Evolutionary conservation across 228 moss, liverwort and hornwort genomes (phyloP), one percentile per base, ranked within the genome.

Genomic region (Sphagnum magellanicum): DNA sequence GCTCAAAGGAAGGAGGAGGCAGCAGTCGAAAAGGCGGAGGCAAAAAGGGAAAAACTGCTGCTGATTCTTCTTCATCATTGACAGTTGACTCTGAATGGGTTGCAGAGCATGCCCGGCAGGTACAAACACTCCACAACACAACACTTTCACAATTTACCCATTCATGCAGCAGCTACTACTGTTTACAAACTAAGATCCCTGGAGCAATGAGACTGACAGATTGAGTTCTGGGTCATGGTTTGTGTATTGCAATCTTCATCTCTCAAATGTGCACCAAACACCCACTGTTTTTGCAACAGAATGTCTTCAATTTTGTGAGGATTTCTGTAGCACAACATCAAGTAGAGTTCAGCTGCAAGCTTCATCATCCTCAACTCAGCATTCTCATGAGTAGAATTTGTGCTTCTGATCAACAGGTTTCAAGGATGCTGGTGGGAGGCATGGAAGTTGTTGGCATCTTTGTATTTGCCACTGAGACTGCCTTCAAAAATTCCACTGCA

Each of bases 341-440:
- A 10, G 14, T 10, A 52, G 51, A 6, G 0, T 16, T 15, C 53
- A 61, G 6, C 6, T 7, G 50, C 3, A 47, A 11, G 16, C 16
- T 4, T 4, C 17, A 52, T 16, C 66, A 32, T 16, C 32, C 32
- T 32, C 32, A 32, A 32, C 32, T 32, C 32, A 32, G 32, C 32
- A 32, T 32, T 32, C 32, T 32, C 32, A 32, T 32, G 32, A 32
- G 32, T 32, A 32, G 32, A 32, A 32, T 32, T 32, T 32, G 32
- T 32, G 32, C 32, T 32, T 32, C 32, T 32, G 32, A 32, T 32
- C 8, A n/a, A 4, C 79, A 85, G 92, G 91, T 98, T 52, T 85
- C 90, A 68, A 85, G 90, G 78, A 98, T 98, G 94, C 89, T 98
- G 9, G 75, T 94, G 6, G 98, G 98, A 68, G 98, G 98, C 73